Base-by-base conservation (phyloP, 192 early-diverging fungal genomes). In the Backusella morwellensis region DNA sequence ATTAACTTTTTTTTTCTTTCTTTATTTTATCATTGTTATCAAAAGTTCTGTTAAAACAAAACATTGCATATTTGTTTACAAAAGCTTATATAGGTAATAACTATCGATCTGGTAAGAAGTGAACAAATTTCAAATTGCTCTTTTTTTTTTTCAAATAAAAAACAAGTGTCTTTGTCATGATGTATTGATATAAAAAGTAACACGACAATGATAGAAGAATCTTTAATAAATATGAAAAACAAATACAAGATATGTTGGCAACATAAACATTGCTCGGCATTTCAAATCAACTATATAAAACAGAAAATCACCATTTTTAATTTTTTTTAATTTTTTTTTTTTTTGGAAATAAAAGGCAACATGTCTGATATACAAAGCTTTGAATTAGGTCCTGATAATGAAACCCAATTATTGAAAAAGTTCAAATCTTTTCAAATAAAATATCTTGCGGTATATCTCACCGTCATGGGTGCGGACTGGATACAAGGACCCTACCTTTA, bases 401-500 rank as follows among this genome's bases (percentile, higher is more conserved):
- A 70, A 41, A 35, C 21, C 15, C 68, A 70, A 23, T 41, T 70
- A 70, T 23, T 70, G 42, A 73, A 79, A 72, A 63, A 35, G n/a
- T 79, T 75, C 35, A 70, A 73, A 8, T 2, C 29, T 29, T 68
- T 82, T 42, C 74, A 78, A 15, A 3, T 52, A 21, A 47, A 73
- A 35, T 82, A 82, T 73, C 71, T 82, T n/a, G 35, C 67, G 0
- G 78, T 82, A 7, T 82, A 82, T 54, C 72, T 76, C n/a, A 50
- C 75, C 15, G 78, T 79, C 1, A 82, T 76, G 78, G 70, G 81
- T 41, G 77, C 84, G 42, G 87, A 89, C 56, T 89, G 87, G 87
- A 75, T 89, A 44, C 87, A 89, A 69, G 87, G 81, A n/a, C 88
- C 93, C 6, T 91, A 93, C 73, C 71, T 89, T 12, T 94, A 92